Base-by-base conservation (phyloP, 1,139 yeast species). In the Keqinozyma sinolaborantium region DNA sequence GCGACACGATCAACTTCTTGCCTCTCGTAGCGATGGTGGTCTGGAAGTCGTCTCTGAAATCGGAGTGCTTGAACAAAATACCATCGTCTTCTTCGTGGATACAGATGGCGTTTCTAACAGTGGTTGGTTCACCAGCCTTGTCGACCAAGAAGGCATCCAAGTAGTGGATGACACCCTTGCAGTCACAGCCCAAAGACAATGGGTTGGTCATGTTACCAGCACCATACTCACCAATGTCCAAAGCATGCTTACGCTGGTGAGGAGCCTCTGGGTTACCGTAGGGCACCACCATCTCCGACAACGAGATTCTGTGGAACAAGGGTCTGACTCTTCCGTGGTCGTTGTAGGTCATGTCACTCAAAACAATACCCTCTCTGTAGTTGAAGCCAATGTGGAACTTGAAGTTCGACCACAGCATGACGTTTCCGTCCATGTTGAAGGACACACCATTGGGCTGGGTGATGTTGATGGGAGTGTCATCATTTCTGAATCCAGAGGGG, bases 71-170 rank as follows among this genome's bases (percentile, higher is more conserved):
- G 70, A 70, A 83, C 45, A 83, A 64, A 40, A 83, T 58, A 23
- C 94, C 92, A 46, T 81, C 87, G 50, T 83, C 94, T 58, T 83
- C 90, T 64, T 83, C 94, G 55, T 83, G 94, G 49, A 83, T 82
- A 60, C 94, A 83, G 40, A 83, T 72, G 12, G 92, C 92, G 47
- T 83, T 81, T 59, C 79, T 80, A 39, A 82, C 71, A 23, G 87
- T 79, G 42, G 79, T 62, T 33, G 88, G 79, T 20, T 74, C 79
- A 50, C 94, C 94, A 9, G 64, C 57, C 53, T 76, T 73, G 56
- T 76, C 78, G 29, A 80, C 71, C 51, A 81, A 79, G 57, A 77
- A 79, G 16, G 85, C 90, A 58, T 83, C 90, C 60, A 83, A 56
- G 61, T 83, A 83, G 55, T 83, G 88, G 46, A 83, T 83, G 29